Base-by-base conservation (phyloP, 1,284 basidiomycete species). In the Apiotrichum akiyoshidainum region DNA sequence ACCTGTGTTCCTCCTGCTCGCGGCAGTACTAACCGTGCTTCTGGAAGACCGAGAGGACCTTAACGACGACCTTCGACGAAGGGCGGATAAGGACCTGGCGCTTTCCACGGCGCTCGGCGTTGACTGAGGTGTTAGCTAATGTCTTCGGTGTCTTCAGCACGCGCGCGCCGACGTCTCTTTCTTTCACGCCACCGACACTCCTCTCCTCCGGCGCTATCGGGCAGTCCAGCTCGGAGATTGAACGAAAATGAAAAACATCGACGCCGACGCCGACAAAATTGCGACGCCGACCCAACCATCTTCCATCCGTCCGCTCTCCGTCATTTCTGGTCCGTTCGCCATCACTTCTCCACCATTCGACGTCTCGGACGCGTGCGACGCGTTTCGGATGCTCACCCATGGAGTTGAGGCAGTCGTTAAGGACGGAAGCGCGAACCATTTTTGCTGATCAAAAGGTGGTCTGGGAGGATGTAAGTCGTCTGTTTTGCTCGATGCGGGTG, bases 91-190 rank as follows among this genome's bases (percentile, higher is more conserved):
- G 87, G 66, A 97, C 93, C 83, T 97, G 93, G 73, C 92, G 90
- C 85, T 97, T 97, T 77, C 93, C 94, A 77, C 92, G 89, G 78
- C 92, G 90, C 84, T 97, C 94, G 74, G 94, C 93, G 73, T 97
- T 97, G 87, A 94, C 90, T 26, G 13, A 5, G 3, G n/a, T n/a
- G 42, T 60, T 44, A 63, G 57, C 46, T 46, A 9, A 26, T 34
- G 12, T 19, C 35, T 35, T 33, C 9, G 8, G 11, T 11, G 17
- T n/a, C 5, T 11, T 11, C 40, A 19, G 2, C 40, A 41, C 37
- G 37, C 37, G 12, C 16, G 12, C 37, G 16, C 4, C 37, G 11
- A 5, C 37, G 37, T 13, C 11, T 39, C 26, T 7, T 39, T 39
- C n/a, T n/a, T n/a, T n/a, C n/a, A n/a, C n/a, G n/a, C n/a, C n/a